Evolutionary conservation across 2,329 filamentous ascomycete genomes (phyloP).

Genomic region (Fusarium virguliforme): DNA sequence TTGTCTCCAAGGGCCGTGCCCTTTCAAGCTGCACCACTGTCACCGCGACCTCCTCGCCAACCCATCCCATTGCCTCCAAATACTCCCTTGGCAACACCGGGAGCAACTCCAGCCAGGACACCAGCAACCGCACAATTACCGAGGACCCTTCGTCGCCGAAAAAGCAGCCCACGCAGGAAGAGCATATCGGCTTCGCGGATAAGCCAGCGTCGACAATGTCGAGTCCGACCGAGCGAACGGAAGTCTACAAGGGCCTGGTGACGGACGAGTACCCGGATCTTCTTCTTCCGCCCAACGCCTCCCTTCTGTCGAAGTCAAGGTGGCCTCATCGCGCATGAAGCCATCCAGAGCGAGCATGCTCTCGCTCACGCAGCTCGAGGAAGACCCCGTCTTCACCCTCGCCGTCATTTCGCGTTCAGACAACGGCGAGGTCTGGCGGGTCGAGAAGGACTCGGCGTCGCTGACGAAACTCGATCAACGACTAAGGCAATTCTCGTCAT

Average conservation of each 20-base stretch:
- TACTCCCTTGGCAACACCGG: constrained; percentile 74
- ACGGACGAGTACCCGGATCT: constrained; percentile 91
- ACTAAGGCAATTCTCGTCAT: constrained; percentile 80
- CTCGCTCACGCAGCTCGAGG: constrained; percentile 84
- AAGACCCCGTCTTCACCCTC: constrained; percentile 94
- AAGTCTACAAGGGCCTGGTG: constrained; percentile 83
- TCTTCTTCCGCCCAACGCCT: constrained; percentile 88
- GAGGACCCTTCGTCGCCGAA: constrained; percentile 37
- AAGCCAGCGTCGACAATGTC: constrained; percentile 50
- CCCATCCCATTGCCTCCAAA: constrained; percentile 81
- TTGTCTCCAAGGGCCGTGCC: constrained; percentile 73
- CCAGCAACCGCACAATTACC: constrained; percentile 50
- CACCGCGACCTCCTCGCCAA: constrained; percentile 81
- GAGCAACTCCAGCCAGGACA: constrained; percentile 53
- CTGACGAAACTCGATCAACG: constrained; percentile 86
- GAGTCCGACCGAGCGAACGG: constrained; percentile 62
- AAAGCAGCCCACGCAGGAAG: constrained; percentile 29
- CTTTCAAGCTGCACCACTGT: constrained; percentile 71
- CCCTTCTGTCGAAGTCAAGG: constrained; percentile 86
- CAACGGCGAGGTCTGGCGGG: constrained; percentile 87
- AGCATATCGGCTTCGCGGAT: constrained; percentile 31
- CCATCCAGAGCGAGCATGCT: constrained; percentile 90
- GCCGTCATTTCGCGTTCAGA: constrained; percentile 86
- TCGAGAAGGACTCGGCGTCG: constrained; percentile 91
- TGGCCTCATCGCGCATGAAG: constrained; percentile 94